Evolutionary conservation across 495 filamentous ascomycete species (phyloP).

Genomic region (Podospora bellae-mahoneyi): DNA sequence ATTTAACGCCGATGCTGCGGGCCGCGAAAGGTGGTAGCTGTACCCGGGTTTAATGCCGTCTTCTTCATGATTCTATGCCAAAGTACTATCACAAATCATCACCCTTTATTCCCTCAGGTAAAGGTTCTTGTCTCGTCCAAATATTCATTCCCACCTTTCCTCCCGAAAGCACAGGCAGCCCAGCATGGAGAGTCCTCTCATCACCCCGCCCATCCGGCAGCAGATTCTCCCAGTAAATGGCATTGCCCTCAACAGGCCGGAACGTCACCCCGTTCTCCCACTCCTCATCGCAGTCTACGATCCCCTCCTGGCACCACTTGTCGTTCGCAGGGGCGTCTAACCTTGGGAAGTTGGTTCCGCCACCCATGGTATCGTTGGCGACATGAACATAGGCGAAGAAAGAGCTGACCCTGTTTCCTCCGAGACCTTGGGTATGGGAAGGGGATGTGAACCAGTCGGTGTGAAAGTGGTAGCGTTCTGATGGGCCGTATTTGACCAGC

Average conservation of each 20-base stretch:
- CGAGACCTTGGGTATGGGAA: conserved; percentile 35
- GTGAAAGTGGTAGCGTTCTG: conserved; percentile 52
- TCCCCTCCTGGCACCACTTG: conserved; percentile 54
- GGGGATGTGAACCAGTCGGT: conserved; percentile 55
- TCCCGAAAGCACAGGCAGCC: conserved; percentile 62
- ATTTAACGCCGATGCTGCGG: neutral
- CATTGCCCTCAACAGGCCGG: conserved; percentile 63
- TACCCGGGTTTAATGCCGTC: neutral
- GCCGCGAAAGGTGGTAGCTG: neutral
- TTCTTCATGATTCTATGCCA: neutral
- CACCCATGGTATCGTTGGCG: conserved; percentile 48
- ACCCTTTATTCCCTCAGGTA: conserved; percentile 38
- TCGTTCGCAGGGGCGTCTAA: conserved; percentile 36
- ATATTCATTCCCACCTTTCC: conserved; percentile 81
- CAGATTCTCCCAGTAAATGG: conserved; percentile 76
- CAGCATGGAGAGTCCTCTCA: conserved; percentile 65
- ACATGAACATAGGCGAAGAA: conserved; percentile 57
- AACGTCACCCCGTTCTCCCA: conserved; percentile 62
- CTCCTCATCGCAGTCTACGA: conserved; percentile 55
- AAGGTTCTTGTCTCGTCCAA: conserved; percentile 53
- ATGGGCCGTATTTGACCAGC: conserved; percentile 49
- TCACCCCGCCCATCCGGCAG: conserved; percentile 55
- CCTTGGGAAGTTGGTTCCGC: conserved; percentile 56
- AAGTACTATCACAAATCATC: conserved; percentile 20
- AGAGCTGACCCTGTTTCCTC: conserved; percentile 49